Conservation (phyloP, 345 rosid genomes). For the Anacardium occidentale region DNA sequence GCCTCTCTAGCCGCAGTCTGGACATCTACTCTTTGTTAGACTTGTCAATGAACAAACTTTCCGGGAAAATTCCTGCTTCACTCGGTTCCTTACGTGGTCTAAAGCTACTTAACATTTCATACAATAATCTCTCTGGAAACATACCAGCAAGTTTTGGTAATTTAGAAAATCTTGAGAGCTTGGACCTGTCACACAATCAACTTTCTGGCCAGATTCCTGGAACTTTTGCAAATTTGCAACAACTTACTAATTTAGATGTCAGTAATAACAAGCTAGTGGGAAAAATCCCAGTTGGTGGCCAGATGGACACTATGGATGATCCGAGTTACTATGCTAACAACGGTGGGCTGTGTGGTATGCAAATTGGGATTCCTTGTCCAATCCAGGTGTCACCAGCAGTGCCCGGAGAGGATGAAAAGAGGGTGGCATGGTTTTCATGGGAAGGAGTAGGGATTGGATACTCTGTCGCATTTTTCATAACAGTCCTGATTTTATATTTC, state of each 20-base stretch:
- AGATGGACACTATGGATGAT: conserved; percentile 33
- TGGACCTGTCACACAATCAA: conserved; percentile 40
- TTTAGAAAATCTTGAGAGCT: conserved; percentile 29
- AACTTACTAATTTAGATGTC: conserved; percentile 28
- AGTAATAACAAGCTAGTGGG: conserved; percentile 35
- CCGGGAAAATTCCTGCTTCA: conserved; percentile 27
- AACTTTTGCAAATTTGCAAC: conserved; percentile 24
- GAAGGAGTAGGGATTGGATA: conserved; percentile 15
- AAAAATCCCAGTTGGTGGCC: conserved; percentile 37
- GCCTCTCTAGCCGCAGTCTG: conserved; percentile 30
- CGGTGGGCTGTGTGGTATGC: conserved; percentile 34
- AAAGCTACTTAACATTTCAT: conserved; percentile 29
- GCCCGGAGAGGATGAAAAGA: conserved; percentile 13
- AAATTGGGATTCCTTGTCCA: conserved; percentile 31
- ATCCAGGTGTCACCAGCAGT: conserved; percentile 1
- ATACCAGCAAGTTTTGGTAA: conserved; percentile 33
- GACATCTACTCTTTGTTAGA: conserved; percentile 38
- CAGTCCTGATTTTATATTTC: not conserved
- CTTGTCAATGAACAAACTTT: conserved; percentile 29
- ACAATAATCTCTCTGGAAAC: conserved; percentile 26
- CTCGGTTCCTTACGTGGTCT: conserved; percentile 31
- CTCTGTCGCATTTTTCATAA: conserved; percentile 5
- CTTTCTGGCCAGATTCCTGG: conserved; percentile 28
- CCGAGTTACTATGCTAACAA: conserved; percentile 28
- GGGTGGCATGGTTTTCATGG: conserved; percentile 16